These are phyloP conservation scores for Alternaria ventricosa DNA, from an alignment of 2,329 filamentous ascomycete genomes.

Conservation along the genomic window DNA sequence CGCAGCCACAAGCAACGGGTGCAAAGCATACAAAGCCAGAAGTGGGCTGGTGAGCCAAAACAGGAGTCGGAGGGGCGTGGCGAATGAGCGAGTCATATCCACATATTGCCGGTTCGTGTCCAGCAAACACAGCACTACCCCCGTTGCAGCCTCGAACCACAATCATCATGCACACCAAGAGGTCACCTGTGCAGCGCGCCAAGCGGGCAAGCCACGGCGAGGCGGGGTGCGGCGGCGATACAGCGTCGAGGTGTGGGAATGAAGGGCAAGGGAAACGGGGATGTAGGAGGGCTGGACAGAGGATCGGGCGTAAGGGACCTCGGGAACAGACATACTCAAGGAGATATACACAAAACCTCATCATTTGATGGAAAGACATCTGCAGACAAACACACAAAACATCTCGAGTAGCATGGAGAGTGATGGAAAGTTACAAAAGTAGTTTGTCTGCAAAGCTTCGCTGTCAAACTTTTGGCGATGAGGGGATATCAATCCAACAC, in stretches of 20 bases:
- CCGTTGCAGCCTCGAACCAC: conserved; percentile 36
- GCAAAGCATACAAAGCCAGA: conserved; percentile 43
- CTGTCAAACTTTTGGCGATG: conserved; percentile 31
- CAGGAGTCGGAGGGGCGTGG: conserved; percentile 33
- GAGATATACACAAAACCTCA: conserved; percentile 44
- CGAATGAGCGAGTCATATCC: conserved; percentile 54
- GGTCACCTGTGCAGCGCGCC: conserved; percentile 14
- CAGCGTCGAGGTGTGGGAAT: conserved; percentile 30
- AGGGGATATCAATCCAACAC: conserved; percentile 48
- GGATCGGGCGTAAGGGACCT: conserved; percentile 52
- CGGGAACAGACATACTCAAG: conserved; percentile 51
- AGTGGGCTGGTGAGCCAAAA: conserved; percentile 38
- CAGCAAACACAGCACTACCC: conserved; percentile 31
- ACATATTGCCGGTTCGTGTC: conserved; percentile 50
- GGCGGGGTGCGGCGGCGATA: conserved; percentile 29
- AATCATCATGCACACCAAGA: conserved; percentile 15
- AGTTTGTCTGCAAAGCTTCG: conserved; percentile 9
- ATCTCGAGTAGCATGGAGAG: conserved; percentile 4
- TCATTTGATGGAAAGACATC: conserved; percentile 26
- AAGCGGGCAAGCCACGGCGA: conserved; percentile 50
- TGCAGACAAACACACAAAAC: conserved; percentile 9
- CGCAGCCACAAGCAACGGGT: conserved; percentile 41
- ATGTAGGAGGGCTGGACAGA: conserved; percentile 47
- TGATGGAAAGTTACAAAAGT: not conserved
- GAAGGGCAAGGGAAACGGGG: conserved; percentile 36